A percentile compares a stretch with the other conserved stretches of the same genome.
Evolutionary conservation across 192 early-diverging fungal species (phyloP).

Genomic region (Phlyctochytrium arcticum): DNA sequence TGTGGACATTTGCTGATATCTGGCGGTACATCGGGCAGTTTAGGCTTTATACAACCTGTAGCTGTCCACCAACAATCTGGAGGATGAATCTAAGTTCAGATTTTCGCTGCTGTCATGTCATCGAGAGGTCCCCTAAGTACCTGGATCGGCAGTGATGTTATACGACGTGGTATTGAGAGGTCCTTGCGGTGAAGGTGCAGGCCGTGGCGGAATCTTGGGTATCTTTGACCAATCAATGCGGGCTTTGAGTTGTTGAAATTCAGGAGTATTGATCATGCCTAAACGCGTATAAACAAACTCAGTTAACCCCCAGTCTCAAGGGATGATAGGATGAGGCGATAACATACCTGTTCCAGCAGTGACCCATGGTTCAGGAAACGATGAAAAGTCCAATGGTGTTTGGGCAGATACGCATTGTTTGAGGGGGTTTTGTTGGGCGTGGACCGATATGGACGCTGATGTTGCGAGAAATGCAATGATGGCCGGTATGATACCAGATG

Average conservation of each 20-base stretch:
- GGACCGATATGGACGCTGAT: no score
- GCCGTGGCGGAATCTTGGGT: not conserved
- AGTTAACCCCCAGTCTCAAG: no score
- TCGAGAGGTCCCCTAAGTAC: not conserved
- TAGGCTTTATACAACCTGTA: not conserved
- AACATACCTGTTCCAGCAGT: not conserved
- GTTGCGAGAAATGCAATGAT: no score
- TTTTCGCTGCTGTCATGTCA: not conserved
- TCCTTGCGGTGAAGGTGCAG: not conserved
- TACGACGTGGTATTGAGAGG: not conserved
- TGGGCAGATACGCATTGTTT: not conserved
- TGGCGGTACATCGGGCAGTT: not conserved
- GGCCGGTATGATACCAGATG: no score
- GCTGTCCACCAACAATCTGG: not conserved
- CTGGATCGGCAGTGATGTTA: not conserved
- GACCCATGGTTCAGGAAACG: not conserved
- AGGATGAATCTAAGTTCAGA: not conserved
- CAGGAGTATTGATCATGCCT: not conserved
- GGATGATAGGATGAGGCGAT: not conserved
- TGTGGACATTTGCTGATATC: not conserved
- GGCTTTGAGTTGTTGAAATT: not conserved
- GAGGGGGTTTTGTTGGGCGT: no score
- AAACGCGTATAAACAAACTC: no score
- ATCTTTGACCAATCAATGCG: not conserved
- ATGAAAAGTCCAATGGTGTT: not conserved